Base-by-base conservation (phyloP, 2,329 filamentous ascomycete species). In the Incumbomyces lentus region DNA sequence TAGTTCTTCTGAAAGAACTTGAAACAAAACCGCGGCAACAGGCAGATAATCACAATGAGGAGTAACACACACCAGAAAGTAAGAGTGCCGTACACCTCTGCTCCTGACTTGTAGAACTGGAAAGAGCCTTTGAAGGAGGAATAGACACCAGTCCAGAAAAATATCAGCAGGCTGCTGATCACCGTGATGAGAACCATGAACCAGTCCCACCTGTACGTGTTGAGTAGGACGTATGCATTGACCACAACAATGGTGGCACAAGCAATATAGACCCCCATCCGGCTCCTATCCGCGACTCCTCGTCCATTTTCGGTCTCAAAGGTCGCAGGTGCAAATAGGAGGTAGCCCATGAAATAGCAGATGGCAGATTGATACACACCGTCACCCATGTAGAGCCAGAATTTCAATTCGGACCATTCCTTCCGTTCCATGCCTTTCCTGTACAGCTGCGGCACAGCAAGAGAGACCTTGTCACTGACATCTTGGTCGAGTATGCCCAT, bases 151-250 rank as follows among this genome's bases (percentile, higher is more conserved):
- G 92, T 95, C 88, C 92, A 96, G 69, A 94, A 84, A 73, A 88
- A 98, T 60, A 96, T 79, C 58, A 95, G 78, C 26, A 96, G 64
- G 52, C 84, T 84, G 67, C 88, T 95, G 64, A 96, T 76, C 18
- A 68, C 67, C 43, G 93, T 83, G 52, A 95, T 82, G 49, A 95
- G 70, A 17, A 89, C 67, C 68, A 93, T 93, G 59, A 98, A 73
- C 90, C 90, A 98, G 64, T 98, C 92, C 92, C 92, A 98, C 50
- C 90, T 80, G 65, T 95, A 96, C 1, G 86, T 93, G 67, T 98
- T 98, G 69, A 96, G 81, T 54, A 98, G 72, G 56, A 98, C 86
- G 69, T 96, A 98, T 49, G 82, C 70, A 65, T 98, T 98, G 71
- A 95, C 93, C 34, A 86, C 82, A 55, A 94, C 69, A 49, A 98